phyloP scores from a whole-genome alignment of 208 protist genomes.

The Trypanosoma mega region DNA sequence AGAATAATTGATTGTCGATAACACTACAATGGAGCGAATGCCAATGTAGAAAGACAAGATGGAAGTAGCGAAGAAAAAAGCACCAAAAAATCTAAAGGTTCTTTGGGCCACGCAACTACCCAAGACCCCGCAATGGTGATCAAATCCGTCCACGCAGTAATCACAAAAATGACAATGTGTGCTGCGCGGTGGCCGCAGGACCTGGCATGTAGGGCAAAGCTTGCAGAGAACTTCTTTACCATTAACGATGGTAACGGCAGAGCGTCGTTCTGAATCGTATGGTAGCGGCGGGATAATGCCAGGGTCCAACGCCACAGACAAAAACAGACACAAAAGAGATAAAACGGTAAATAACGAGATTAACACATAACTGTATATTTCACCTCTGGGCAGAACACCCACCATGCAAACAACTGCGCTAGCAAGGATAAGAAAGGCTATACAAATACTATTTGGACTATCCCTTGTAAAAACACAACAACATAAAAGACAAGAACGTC shows the following conservation, averaged over 20 bases:
- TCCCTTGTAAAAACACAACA: conserved; percentile 50
- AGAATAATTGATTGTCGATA: conserved; percentile 19
- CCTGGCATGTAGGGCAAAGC: conserved; percentile 80
- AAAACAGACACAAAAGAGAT: conserved; percentile 48
- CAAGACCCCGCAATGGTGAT: conserved; percentile 83
- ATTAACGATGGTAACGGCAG: conserved; percentile 31
- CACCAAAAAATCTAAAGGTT: conserved; percentile 81
- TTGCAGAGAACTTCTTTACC: conserved; percentile 48
- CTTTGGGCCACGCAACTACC: conserved; percentile 78
- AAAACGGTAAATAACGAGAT: conserved; percentile 28
- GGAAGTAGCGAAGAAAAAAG: conserved; percentile 60
- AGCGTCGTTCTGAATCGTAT: conserved; percentile 7
- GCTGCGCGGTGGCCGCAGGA: conserved; percentile 72
- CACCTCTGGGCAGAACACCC: conserved; percentile 45
- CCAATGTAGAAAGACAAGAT: conserved; percentile 40
- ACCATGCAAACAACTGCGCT: conserved; percentile 39
- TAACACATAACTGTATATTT: conserved; percentile 51
- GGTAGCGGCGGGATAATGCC: conserved; percentile 66
- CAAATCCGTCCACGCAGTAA: conserved; percentile 84
- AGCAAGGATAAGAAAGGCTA: conserved; percentile 39
- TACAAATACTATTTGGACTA: conserved; percentile 36
- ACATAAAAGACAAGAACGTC: conserved; percentile 31
- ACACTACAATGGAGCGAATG: conserved; percentile 40
- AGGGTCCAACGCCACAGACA: conserved; percentile 64
- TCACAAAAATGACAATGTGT: conserved; percentile 81